phyloP scores from a whole-genome alignment of 306 rosid species.

The Lagenaria siceraria region DNA sequence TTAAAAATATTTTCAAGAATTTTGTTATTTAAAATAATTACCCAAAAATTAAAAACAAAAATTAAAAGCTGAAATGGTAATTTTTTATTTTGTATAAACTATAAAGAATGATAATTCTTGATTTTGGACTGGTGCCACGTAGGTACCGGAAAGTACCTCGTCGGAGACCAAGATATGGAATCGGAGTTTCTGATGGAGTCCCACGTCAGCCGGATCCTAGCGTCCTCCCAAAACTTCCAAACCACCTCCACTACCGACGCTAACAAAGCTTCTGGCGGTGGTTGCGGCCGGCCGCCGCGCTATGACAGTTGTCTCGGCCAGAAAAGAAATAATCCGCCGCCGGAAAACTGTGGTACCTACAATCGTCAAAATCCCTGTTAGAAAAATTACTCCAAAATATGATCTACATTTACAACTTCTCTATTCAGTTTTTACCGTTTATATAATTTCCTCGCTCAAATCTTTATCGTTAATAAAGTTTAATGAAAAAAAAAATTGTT shows the following conservation, averaged over 20 bases:
- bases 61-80: no score
- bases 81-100: no score
- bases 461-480: no score
- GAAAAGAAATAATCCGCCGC: neutral
- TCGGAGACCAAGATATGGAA: neutral
- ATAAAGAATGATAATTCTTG: no score
- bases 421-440: no score
- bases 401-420: no score
- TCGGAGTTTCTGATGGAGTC: neutral
- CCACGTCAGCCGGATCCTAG: neutral
- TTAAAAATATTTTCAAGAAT: no score
- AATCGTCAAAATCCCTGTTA: neutral
- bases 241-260: neutral
- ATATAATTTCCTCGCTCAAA: no score
- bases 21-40: no score
- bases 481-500: no score
- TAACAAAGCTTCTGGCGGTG: neutral
- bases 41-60: no score
- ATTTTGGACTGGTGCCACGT: neutral
- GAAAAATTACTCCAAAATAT: neutral
- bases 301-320: constrained; percentile 3
- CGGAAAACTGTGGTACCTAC: neutral
- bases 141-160: neutral
- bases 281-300: neutral
- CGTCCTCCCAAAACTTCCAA: no score